Evolutionary conservation across 371 early-diverging fungal species (phyloP), one percentile per base, ranked within the genome.

Genomic region (Mortierella sp.): DNA sequence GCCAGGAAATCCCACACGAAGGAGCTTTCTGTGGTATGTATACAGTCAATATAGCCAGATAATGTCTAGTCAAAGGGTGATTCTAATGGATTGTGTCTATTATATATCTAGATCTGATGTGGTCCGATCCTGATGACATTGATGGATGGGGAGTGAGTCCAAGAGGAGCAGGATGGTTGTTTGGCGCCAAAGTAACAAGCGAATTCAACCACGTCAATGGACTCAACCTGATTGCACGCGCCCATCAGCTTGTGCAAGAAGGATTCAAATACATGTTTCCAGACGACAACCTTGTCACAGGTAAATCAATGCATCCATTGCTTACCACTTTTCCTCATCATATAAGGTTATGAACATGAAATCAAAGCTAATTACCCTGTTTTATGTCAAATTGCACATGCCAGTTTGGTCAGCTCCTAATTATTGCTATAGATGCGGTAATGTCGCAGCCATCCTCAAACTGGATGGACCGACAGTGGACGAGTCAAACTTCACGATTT

Each of bases 351-450:
- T 36, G 36, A 36, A 36, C 7, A 36, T 36, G 36, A 36, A 36
- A 36, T 3, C 36, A 36, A 36, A 19, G 10, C 57, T 55, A 11
- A 11, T 6, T 28, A 5, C 24, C 28, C 11, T 55, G 10, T 21
- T 55, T 55, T 55, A 28, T 10, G 58, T 15, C 4, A 21, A 22
- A 45, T 24, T 36, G 1, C 32, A 24, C 4, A 62, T 41, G 15
- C 28, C 38, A 77, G 98, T 99, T 45, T 99, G 99, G 97, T 97
- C 97, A 43, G 99, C 99, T 32, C 99, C 99, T 28, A 99, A 98
- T 87, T 99, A 99, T 86, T 99, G 99, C 87, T 99, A 99, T 85
- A 93, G 99, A 63, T 99, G 99, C 79, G 99, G 99, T 32, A 99
- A 99, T 85, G 96, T 99, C 52, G 99, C 99, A 28, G 94, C 97